Evolutionary conservation across 1,139 yeast genomes (phyloP), one percentile per base, ranked within the genome.

Genomic region (Candida sp.): DNA sequence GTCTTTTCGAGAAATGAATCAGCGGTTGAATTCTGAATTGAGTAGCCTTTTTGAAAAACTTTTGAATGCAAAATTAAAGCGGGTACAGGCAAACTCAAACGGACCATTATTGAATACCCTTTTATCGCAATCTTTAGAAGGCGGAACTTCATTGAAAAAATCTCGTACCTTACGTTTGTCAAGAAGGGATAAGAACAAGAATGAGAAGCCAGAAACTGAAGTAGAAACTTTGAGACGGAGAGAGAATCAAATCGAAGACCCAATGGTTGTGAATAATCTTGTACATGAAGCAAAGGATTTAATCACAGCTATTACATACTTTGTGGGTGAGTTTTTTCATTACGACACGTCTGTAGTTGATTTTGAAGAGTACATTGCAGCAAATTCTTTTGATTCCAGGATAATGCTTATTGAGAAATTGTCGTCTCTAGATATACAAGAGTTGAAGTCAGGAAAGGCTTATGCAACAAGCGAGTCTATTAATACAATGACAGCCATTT

Each of bases 271-370:
- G 19, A 62, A 81, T 9, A 70, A 60, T 21, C 46, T 71, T 21
- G 60, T 70, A 12, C 63, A 63, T 35, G 75, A 69, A 45, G 58
- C 72, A 4, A 62, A 55, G 35, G 68, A 64, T 11, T 52, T 72
- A 33, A 65, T 73, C 22, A 45, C 58, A 22, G 57, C 77, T 9
- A 81, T 87, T 40, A 96, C 87, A 52, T 82, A 78, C 52, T 82
- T 88, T 47, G 58, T 85, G 15, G 79, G 79, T 8, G 67, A 65
- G 15, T 73, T 89, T 45, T 89, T 90, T 66, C 95, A 87, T 50
- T 66, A 83, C 42, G 78, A 82, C 19, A 72, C 82, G 2, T 66
- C 70, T 1, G 65, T 64, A 15, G 50, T 66, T 4, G 71, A 70
- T 30, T 85, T 80, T 50, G 64, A 71, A 5, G 79, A 75, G 7